A percentile compares a stretch with the other conserved stretches of the same genome.
phyloP scores from a whole-genome alignment of 2,329 filamentous ascomycete species.

The Aspergillus sergii region DNA sequence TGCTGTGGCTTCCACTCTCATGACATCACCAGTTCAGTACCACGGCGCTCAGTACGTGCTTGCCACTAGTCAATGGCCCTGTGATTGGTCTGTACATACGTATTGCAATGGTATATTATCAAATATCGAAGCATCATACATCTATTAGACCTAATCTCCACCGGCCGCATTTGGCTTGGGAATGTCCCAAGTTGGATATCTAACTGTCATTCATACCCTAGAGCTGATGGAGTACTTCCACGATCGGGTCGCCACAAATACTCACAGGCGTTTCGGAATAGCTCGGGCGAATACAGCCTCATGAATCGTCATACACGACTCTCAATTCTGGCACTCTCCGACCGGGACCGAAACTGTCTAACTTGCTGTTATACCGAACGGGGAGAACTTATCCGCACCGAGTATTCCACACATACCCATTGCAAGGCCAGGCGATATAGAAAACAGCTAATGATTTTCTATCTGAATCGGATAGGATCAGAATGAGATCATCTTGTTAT shows the following conservation, averaged over 20 bases:
- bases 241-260: not conserved
- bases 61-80: not conserved
- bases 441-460: not conserved
- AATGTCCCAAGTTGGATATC: no score
- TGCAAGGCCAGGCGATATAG: not conserved
- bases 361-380: no score
- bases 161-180: no score
- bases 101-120: not conserved
- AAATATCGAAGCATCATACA: not conserved
- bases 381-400: no score
- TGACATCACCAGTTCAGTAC: not conserved
- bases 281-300: no score
- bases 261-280: no score
- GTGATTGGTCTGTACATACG: not conserved
- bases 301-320: no score
- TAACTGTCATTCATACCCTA: not conserved
- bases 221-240: not conserved
- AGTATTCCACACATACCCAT: no score
- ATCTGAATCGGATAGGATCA: not conserved
- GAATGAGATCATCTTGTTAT: not conserved
- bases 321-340: no score
- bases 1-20: not conserved
- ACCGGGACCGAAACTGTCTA: no score
- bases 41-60: not conserved
- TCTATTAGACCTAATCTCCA: no score